Base-by-base conservation (phyloP, 352 stramenopile genomes). In the Peronospora tabacina region DNA sequence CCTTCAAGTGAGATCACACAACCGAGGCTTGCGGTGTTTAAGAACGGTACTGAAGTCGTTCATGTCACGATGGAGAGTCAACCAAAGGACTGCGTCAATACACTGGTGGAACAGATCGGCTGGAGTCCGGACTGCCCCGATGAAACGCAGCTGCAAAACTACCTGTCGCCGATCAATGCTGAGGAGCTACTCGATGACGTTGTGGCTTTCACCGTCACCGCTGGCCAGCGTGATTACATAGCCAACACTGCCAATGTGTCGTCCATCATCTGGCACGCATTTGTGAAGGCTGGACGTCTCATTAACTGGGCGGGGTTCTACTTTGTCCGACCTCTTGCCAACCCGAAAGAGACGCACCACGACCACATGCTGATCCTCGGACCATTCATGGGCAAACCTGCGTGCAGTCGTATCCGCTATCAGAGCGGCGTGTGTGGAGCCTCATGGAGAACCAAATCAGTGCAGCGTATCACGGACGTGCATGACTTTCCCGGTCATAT, bases 251-350 rank as follows among this genome's bases (percentile, higher is more conserved):
- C 81, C 44, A 92, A 92, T 53, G 78, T 88, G 11, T 73, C 81
- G 22, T 69, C 81, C 12, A 85, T 88, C 48, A 81, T 90, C 63
- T 92, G 81, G 81, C 72, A 88, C 45, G 81, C 81, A 15, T 90
- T 92, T 52, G 47, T 69, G 22, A 61, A 74, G 4, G 81, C 74
- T 8, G 38, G 60, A 37, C 78, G 79, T 8, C 57, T 76, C 7
- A 77, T 90, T 46, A 92, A 92, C 64, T 92, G 81, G 81, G 72
- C 66, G 0, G 81, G 81, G 9, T 87, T 92, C 58, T 92, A 92
- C 69, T 87, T 85, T 35, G 63, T 82, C 7, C 72, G 81, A 5
- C 76, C 78, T 34, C 63, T 90, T 16, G 59, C 52, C 10, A 83
- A 79, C 49, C 71, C 73, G 3, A 80, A 73, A 33, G 63, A 75